Evolutionary conservation across 2,329 filamentous ascomycete species (phyloP).

Genomic region (Cyphellophora europaea): DNA sequence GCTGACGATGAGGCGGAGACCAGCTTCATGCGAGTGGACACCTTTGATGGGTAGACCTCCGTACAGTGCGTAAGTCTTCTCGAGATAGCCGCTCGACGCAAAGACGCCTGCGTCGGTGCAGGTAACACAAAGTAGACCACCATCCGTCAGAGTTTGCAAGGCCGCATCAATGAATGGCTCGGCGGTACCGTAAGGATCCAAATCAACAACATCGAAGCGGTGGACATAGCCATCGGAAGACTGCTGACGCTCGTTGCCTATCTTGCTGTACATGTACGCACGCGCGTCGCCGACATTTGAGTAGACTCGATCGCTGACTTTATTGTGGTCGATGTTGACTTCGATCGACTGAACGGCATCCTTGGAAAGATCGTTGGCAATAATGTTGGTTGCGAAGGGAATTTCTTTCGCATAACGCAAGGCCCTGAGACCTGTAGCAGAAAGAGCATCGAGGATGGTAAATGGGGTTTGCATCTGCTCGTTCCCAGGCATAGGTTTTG

Average conservation of each 20-base stretch:
- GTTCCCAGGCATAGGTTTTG: constrained; percentile 3
- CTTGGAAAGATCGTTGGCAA: constrained; percentile 79
- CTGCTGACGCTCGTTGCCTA: constrained; percentile 38
- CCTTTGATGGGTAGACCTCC: constrained; percentile 83
- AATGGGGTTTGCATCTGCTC: constrained; percentile 40
- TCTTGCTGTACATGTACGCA: constrained; percentile 75
- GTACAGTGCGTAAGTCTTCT: constrained; percentile 91
- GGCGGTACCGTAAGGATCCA: constrained; percentile 92
- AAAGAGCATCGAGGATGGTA: constrained; percentile 88
- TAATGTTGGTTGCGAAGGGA: constrained; percentile 70
- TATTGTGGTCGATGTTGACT: constrained; percentile 77
- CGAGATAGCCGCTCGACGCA: constrained; percentile 85
- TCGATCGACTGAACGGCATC: constrained; percentile 72
- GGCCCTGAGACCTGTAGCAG: constrained; percentile 83
- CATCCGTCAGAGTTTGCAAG: constrained; percentile 76
- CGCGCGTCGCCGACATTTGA: constrained; percentile 75
- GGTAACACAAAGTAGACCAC: constrained; percentile 85
- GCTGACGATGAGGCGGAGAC: constrained; percentile 76
- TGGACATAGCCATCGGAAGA: constrained; percentile 28
- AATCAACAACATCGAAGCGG: constrained; percentile 86
- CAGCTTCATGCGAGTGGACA: constrained; percentile 76
- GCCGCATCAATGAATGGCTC: constrained; percentile 88
- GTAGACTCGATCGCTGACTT: constrained; percentile 59
- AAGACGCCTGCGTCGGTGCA: constrained; percentile 95
- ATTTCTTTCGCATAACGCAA: constrained; percentile 87